Evolutionary conservation across 805 yeast genomes (phyloP).

Genomic region (Saturnispora bothae): DNA sequence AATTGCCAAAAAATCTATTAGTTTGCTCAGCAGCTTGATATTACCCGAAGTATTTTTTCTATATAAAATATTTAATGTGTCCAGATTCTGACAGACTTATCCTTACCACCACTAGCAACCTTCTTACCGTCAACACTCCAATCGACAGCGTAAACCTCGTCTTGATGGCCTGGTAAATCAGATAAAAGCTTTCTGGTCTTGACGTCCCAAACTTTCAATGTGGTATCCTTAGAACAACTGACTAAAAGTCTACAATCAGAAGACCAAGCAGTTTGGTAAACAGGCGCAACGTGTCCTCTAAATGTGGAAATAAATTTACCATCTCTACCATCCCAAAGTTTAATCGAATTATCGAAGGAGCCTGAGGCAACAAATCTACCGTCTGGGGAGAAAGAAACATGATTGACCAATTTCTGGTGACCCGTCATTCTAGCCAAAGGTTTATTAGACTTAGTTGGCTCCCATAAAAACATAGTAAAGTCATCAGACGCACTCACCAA

Average conservation of each 20-base stretch:
- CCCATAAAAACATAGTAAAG: constrained; percentile 97
- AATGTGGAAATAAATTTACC: constrained; percentile 86
- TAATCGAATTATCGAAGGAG: constrained; percentile 90
- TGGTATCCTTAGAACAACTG: constrained; percentile 91
- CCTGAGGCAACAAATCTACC: constrained; percentile 86
- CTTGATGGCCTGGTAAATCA: constrained; percentile 92
- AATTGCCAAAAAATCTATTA: no score
- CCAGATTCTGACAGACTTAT: constrained; percentile 90
- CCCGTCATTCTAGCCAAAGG: constrained; percentile 95
- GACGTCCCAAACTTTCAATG: constrained; percentile 93
- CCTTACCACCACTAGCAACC: constrained; percentile 98
- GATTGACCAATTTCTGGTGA: constrained; percentile 93
- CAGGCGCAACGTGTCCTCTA: constrained; percentile 96
- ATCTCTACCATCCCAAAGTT: constrained; percentile 90
- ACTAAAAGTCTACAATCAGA: constrained; percentile 86
- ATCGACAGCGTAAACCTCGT: constrained; percentile 93
- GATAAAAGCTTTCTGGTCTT: constrained; percentile 72
- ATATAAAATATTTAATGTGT: constrained; percentile 38
- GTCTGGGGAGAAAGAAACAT: constrained; percentile 92
- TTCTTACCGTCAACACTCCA: constrained; percentile 94
- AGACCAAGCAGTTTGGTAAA: constrained; percentile 96
- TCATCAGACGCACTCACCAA: constrained; percentile 95
- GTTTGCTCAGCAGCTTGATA: no score
- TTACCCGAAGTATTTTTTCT: background rate
- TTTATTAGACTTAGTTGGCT: constrained; percentile 67